These are phyloP conservation scores for Nannizziopsis arthrosporioides DNA, from an alignment of 2,329 filamentous ascomycete species.

Conservation along the genomic window DNA sequence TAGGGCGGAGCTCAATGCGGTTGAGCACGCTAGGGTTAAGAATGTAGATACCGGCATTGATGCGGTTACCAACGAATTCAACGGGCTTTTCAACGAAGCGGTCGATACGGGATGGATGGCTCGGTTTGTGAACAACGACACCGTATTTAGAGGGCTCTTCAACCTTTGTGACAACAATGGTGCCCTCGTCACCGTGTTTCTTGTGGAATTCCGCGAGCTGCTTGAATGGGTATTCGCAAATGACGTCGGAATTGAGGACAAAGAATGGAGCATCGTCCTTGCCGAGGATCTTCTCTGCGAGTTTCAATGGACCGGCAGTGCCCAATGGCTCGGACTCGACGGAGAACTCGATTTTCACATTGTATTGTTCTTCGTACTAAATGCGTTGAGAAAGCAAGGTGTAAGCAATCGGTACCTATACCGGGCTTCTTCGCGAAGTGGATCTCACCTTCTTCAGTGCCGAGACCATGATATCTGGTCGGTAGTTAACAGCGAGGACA, in stretches of 20 bases:
- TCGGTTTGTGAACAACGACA: constrained; percentile 94
- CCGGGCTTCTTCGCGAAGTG: not conserved
- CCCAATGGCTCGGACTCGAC: constrained; percentile 92
- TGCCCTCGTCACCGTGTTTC: constrained; percentile 84
- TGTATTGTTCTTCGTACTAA: constrained; percentile 84
- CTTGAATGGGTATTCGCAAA: constrained; percentile 94
- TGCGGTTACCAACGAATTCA: constrained; percentile 96
- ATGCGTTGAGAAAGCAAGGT: not conserved
- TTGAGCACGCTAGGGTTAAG: constrained; percentile 82
- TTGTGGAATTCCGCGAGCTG: constrained; percentile 87
- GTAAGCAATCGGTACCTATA: not conserved
- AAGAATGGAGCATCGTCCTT: constrained; percentile 96
- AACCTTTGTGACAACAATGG: constrained; percentile 96
- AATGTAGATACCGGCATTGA: constrained; percentile 98
- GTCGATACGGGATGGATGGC: constrained; percentile 82
- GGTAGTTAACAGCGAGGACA: constrained; percentile 96
- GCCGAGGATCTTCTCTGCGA: constrained; percentile 79
- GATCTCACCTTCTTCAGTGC: constrained; percentile 66
- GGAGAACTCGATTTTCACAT: constrained; percentile 92
- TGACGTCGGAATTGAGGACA: constrained; percentile 95
- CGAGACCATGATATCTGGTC: constrained; percentile 93
- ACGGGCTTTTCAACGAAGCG: constrained; percentile 99
- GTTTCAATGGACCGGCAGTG: constrained; percentile 88
- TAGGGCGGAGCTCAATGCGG: constrained; percentile 90
- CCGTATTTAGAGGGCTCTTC: constrained; percentile 98